phyloP scores from a whole-genome alignment of 768 basidiomycete species.

The Leccinum arenicola region DNA sequence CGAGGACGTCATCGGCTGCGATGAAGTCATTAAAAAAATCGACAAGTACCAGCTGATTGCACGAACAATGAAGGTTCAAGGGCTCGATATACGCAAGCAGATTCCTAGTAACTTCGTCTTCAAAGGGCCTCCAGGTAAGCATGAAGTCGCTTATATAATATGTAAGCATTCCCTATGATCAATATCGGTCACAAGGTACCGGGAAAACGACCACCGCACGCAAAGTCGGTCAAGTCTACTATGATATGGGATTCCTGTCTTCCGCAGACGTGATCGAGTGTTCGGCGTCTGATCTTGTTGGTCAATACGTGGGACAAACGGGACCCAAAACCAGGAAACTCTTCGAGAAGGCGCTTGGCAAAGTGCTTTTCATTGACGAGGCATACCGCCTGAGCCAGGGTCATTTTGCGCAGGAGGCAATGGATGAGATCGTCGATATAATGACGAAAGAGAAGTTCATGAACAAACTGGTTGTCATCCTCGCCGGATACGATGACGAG shows the following conservation, averaged over 20 bases:
- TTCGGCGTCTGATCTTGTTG: constrained; percentile 68
- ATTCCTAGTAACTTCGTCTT: constrained; percentile 68
- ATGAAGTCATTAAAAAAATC: constrained; percentile 49
- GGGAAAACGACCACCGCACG: constrained; percentile 63
- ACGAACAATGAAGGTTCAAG: constrained; percentile 36
- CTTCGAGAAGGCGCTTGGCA: constrained; percentile 64
- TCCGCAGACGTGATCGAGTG: constrained; percentile 59
- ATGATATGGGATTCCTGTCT: constrained; percentile 57
- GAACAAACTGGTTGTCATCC: constrained; percentile 60
- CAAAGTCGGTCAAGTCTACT: constrained; percentile 62
- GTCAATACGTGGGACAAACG: constrained; percentile 68
- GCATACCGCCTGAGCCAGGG: constrained; percentile 64
- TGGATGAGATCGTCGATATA: constrained; percentile 65
- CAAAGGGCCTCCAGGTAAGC: constrained; percentile 67
- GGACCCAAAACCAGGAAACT: constrained; percentile 61
- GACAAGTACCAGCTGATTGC: constrained; percentile 53
- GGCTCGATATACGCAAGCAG: constrained; percentile 44
- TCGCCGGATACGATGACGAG: constrained; percentile 68
- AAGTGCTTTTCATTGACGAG: constrained; percentile 70
- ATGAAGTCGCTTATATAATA: neutral
- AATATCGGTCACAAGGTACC: constrained; percentile 41
- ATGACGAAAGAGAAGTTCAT: constrained; percentile 58
- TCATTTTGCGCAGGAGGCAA: constrained; percentile 65
- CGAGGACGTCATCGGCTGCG: constrained; percentile 60
- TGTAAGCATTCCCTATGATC: neutral